phyloP scores from a whole-genome alignment of 495 filamentous ascomycete species.

The Sabuloglossum arenarium region DNA sequence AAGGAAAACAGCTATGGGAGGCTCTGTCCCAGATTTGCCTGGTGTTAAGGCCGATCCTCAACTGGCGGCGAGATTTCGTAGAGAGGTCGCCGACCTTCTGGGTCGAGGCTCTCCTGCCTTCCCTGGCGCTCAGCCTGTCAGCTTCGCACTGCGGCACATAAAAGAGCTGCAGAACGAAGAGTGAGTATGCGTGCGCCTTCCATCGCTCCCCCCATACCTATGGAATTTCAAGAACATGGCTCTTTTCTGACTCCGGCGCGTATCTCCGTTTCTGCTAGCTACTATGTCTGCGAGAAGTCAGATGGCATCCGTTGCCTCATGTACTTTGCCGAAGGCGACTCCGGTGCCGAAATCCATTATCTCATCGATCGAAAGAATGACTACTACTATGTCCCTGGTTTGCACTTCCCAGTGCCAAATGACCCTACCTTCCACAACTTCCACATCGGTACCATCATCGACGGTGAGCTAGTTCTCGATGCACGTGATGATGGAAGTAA shows the following conservation, averaged over 20 bases:
- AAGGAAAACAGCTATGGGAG: slow-evolving; percentile 17
- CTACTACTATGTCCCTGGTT: slow-evolving; percentile 57
- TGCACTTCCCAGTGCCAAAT: slow-evolving; percentile 61
- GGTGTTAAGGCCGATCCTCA: slow-evolving; percentile 42
- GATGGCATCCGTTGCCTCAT: slow-evolving; percentile 90
- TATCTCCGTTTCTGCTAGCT: too few relatives aligned
- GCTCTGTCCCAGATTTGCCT: slow-evolving; percentile 33
- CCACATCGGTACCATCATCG: slow-evolving; percentile 65
- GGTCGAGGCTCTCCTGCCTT: slow-evolving; percentile 44
- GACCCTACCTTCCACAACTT: slow-evolving; percentile 36
- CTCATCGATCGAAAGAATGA: slow-evolving; percentile 95
- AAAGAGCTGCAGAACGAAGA: slow-evolving; percentile 57
- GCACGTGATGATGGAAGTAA: slow-evolving; percentile 33
- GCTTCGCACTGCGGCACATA: slow-evolving; percentile 60
- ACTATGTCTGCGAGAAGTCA: slow-evolving; percentile 96
- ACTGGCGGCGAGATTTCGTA: slow-evolving; percentile 37
- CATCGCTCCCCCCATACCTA: too few relatives aligned
- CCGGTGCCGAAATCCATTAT: slow-evolving; percentile 41
- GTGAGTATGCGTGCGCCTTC: slow-evolving; percentile 19
- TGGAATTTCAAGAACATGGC: too few relatives aligned
- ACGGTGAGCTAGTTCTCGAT: slow-evolving; percentile 86
- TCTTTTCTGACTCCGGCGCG: not conserved
- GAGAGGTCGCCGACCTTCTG: slow-evolving; percentile 57
- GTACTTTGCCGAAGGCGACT: slow-evolving; percentile 46
- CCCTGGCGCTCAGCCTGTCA: slow-evolving; percentile 88